Conservation (phyloP, 169 alveolate genomes). For the Theileria annulata region DNA sequence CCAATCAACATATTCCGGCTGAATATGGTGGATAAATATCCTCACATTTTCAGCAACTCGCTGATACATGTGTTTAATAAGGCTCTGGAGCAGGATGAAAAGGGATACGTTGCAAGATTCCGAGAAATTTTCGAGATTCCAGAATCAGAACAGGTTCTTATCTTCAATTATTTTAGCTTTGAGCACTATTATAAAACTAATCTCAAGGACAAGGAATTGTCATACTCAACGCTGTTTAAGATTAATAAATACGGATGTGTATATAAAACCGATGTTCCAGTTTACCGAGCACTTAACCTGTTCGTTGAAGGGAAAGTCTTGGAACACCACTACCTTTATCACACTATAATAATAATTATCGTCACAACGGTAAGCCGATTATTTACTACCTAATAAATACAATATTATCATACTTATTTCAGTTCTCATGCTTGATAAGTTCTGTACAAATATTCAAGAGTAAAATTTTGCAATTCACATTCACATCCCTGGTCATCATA, state of each 20-base stretch:
- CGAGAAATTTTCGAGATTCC: constrained; percentile 19
- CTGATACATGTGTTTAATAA: constrained; percentile 28
- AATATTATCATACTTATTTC: neutral
- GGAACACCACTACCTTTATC: constrained; percentile 9
- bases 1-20: constrained; percentile 57
- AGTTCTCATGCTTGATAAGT: constrained; percentile 18
- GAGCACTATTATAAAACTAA: neutral
- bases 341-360: neutral
- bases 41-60: constrained; percentile 10
- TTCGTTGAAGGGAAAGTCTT: neutral
- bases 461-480: neutral
- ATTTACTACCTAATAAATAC: neutral
- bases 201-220: neutral
- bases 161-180: constrained; percentile 2
- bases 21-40: neutral
- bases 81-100: constrained; percentile 17
- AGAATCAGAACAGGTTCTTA: neutral
- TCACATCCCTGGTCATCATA: constrained; percentile 16
- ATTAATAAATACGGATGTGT: constrained; percentile 44
- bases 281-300: neutral
- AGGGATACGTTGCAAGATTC: constrained; percentile 13
- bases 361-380: constrained; percentile 3
- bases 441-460: constrained; percentile 2
- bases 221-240: neutral
- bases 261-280: constrained; percentile 18